These are phyloP conservation scores for Calocera viscosa DNA, from an alignment of 768 basidiomycete species.

Conservation along the genomic window DNA sequence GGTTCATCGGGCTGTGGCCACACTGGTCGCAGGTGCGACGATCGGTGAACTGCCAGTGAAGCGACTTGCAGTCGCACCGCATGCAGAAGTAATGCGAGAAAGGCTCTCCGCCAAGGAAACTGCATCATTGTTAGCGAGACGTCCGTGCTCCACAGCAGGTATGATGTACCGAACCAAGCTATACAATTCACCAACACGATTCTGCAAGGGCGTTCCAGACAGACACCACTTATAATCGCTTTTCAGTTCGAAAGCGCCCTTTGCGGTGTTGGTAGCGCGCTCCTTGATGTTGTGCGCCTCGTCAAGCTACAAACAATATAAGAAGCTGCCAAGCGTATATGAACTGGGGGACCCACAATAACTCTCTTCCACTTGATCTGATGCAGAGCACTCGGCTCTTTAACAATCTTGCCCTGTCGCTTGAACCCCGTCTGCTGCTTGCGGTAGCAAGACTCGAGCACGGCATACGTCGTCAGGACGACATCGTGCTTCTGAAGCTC, in stretches of 20 bases:
- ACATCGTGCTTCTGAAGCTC: constrained; percentile 79
- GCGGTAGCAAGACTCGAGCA: constrained; percentile 83
- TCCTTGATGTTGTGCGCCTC: constrained; percentile 99
- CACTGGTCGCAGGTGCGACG: constrained; percentile 77
- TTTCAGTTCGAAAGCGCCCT: constrained; percentile 84
- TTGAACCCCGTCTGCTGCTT: constrained; percentile 90
- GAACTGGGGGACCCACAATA: constrained; percentile 36
- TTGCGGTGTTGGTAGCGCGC: constrained; percentile 84
- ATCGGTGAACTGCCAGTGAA: constrained; percentile 88
- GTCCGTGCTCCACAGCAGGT: constrained; percentile 61
- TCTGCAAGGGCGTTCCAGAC: constrained; percentile 91
- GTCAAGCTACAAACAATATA: constrained; percentile 46
- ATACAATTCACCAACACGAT: constrained; percentile 97
- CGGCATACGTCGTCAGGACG: constrained; percentile 76
- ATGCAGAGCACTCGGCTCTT: constrained; percentile 79
- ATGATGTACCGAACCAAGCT: constrained; percentile 53
- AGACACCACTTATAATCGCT: constrained; percentile 85
- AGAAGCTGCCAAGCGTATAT: neutral
- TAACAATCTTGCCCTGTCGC: constrained; percentile 67
- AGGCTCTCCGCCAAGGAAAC: constrained; percentile 24
- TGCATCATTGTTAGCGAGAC: constrained; percentile 14
- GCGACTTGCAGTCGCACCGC: constrained; percentile 79
- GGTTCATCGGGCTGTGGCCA: constrained; percentile 62
- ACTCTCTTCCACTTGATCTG: constrained; percentile 72
- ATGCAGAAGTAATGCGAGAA: constrained; percentile 93